Evolutionary conservation across 768 basidiomycete species (phyloP).

Genomic region (Grammothele lineata): DNA sequence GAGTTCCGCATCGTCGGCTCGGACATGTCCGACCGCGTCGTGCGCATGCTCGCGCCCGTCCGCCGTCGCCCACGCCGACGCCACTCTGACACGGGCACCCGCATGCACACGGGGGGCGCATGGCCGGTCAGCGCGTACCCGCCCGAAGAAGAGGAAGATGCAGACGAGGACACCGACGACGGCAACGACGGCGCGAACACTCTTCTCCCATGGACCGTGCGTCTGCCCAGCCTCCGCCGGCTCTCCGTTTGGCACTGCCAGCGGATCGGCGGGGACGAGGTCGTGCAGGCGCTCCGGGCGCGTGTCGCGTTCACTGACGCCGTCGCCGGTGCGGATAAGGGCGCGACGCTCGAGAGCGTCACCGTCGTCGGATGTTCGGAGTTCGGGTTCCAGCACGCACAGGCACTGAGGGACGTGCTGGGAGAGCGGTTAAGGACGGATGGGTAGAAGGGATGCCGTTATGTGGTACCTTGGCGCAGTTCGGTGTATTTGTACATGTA

Average conservation of each 20-base stretch:
- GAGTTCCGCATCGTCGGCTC: conserved; percentile 75
- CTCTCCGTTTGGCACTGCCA: conserved; percentile 62
- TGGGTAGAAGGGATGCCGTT: too few species aligned
- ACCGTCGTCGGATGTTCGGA: conserved; percentile 27
- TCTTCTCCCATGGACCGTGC: conserved; percentile 28
- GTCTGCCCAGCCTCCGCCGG: conserved; percentile 50
- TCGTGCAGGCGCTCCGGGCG: conserved; percentile 47
- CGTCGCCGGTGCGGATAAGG: conserved; percentile 14
- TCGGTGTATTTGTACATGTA: too few species aligned
- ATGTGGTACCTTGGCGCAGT: too few species aligned
- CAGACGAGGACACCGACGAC: neutral
- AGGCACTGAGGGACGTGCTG: conserved; percentile 21
- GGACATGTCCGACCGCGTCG: conserved; percentile 75
- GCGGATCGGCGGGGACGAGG: conserved; percentile 51
- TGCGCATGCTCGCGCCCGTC: conserved; percentile 51
- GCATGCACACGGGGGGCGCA: conserved; percentile 11
- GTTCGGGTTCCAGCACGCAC: conserved; percentile 21
- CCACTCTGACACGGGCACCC: neutral
- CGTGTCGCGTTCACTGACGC: conserved; percentile 41
- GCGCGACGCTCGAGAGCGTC: conserved; percentile 25
- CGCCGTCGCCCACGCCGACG: neutral
- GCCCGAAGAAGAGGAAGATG: conserved; percentile 3
- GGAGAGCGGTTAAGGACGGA: conserved; percentile 22
- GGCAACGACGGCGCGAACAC: conserved; percentile 13
- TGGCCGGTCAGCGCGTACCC: too few species aligned